Conservation (phyloP, 163 green algal genomes). For the Trebouxiophyceae sp. region DNA sequence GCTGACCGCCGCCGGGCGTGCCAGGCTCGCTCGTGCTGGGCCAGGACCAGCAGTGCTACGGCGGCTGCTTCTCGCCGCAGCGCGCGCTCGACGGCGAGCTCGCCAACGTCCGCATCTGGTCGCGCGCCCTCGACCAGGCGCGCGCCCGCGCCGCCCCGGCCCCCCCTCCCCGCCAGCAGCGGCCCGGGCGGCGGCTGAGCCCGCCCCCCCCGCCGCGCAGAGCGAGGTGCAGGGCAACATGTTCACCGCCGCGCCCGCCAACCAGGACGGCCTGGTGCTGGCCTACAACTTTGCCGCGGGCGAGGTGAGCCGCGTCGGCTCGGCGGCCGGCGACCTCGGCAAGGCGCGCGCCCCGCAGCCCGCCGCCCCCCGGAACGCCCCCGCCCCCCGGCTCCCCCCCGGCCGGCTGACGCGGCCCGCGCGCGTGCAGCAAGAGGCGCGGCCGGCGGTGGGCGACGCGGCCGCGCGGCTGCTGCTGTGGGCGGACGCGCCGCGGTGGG, state of each 20-base stretch:
- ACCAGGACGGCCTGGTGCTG: constrained; percentile 34
- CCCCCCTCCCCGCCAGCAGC: no score
- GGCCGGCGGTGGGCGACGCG: no score
- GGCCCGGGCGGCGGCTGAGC: no score
- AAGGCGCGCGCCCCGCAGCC: background rate
- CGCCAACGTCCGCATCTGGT: constrained; percentile 68
- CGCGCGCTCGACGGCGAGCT: constrained; percentile 61
- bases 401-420: background rate
- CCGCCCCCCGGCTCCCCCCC: background rate
- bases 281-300: constrained; percentile 49
- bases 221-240: constrained; percentile 51
- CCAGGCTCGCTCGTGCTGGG: constrained; percentile 68
- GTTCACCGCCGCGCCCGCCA: constrained; percentile 21
- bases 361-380: background rate
- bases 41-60: constrained; percentile 76
- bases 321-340: background rate
- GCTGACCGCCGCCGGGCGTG: no score
- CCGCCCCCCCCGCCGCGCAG: constrained; percentile 1
- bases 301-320: constrained; percentile 1
- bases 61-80: constrained; percentile 66
- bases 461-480: constrained; percentile 58
- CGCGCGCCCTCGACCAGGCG: constrained; percentile 35
- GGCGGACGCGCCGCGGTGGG: constrained; percentile 48
- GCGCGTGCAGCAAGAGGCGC: background rate
- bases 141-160: background rate